Evolutionary conservation across 2,329 filamentous ascomycete species (phyloP).

Genomic region (Zymoseptoria ardabiliae): DNA sequence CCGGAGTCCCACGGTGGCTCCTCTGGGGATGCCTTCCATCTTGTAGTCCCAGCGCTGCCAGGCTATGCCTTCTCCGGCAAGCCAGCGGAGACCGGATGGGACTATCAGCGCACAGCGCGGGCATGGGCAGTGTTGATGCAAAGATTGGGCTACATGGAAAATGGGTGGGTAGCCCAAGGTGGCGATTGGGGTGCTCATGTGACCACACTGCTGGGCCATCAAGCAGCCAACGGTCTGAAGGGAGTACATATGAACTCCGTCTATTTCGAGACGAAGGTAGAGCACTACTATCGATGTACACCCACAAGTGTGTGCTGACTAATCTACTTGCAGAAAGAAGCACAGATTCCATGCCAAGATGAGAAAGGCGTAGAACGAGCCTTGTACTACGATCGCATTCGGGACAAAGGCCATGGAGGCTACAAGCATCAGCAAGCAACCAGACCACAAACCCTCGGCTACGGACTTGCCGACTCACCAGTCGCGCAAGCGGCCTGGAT

Average conservation of each 20-base stretch:
- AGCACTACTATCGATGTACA: not conserved
- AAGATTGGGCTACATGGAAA: slow-evolving; percentile 52
- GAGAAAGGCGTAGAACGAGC: not conserved
- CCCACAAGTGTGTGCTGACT: too few relatives aligned
- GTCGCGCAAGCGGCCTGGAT: slow-evolving; percentile 19
- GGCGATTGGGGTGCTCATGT: slow-evolving; percentile 65
- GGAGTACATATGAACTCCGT: slow-evolving; percentile 55
- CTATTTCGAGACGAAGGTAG: not conserved
- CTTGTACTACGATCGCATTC: not conserved
- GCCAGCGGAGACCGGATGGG: slow-evolving; percentile 20
- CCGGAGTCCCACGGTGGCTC: slow-evolving; percentile 13
- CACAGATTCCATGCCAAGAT: not conserved
- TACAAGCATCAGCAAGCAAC: slow-evolving; percentile 9
- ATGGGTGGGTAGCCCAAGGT: slow-evolving; percentile 50
- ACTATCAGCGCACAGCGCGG: slow-evolving; percentile 12
- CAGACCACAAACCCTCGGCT: slow-evolving; percentile 9
- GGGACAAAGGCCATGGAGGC: not conserved
- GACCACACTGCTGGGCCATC: slow-evolving; percentile 51
- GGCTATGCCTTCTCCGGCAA: slow-evolving; percentile 40
- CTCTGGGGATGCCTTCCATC: slow-evolving; percentile 34
- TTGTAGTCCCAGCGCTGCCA: slow-evolving; percentile 41
- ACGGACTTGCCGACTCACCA: slow-evolving; percentile 17
- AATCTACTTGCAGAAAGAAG: not conserved
- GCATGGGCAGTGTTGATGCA: slow-evolving; percentile 59
- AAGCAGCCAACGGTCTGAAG: slow-evolving; percentile 48